Evolutionary conservation across 345 rosid genomes (phyloP), one percentile per base, ranked within the genome.

Genomic region (Fremontodendron californicum): DNA sequence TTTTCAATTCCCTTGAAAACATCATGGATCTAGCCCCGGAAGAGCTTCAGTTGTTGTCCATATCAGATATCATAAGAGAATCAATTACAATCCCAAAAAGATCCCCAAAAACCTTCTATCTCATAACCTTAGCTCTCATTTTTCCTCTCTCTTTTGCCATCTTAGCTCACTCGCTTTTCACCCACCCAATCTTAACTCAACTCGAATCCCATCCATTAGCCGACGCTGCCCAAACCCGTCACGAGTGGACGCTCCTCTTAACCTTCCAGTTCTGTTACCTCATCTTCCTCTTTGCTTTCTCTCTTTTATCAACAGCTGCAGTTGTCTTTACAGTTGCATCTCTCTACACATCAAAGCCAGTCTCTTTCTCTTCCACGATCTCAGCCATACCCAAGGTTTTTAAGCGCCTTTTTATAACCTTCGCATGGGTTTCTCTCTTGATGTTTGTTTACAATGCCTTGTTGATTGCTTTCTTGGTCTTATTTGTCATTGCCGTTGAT

Each of bases 311-410:
- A 16, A 96, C 99, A 0, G 99, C 99, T 57, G 98, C 99, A 4
- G 94, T 93, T 0, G 99, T 96, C 78, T 93, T 96, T 89, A 91
- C 98, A 12, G 97, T 92, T 15, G 99, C 98, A 46, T 95, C 99
- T 48, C 90, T 94, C 45, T 94, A 91, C 88, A 85, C 98, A 9
- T 86, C 86, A 45, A 96, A 96, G 82, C 89, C 94, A 0, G 97
- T 96, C 40, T 88, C 97, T 12, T 96, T 96, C 85, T 86, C 98
- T 21, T 78, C 85, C 37, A 92, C 99, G 51, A 78, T 92, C 77
- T 79, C 92, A 27, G 98, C 97, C 1, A 93, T 93, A 15, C 99
- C 99, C 76, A 86, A 73, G 82, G 98, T 92, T 66, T 91, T 93
- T 25, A 92, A 89, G 85, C 87, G 99, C 2, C 85, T 96, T 78